These are phyloP conservation scores for Starmera amethionina DNA, from an alignment of 805 yeast species.

Conservation along the genomic window DNA sequence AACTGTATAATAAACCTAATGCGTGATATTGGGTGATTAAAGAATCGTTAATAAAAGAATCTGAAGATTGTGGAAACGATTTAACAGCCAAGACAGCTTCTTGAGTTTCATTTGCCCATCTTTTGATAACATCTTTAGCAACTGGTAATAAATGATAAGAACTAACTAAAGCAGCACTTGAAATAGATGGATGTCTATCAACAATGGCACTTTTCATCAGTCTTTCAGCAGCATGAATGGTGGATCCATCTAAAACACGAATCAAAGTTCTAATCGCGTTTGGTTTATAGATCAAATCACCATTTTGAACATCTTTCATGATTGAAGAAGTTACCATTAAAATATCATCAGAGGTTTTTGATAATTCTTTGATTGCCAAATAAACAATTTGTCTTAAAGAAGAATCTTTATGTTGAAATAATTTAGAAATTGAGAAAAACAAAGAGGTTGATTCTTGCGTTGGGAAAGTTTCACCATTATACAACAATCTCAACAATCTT, in stretches of 20 bases:
- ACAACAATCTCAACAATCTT: slow-evolving; percentile 70
- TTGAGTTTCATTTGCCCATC: slow-evolving; percentile 91
- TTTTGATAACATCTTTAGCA: slow-evolving; percentile 83
- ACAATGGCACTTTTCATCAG: slow-evolving; percentile 88
- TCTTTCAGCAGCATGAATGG: slow-evolving; percentile 90
- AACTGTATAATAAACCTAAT: slow-evolving; percentile 76
- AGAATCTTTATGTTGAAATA: slow-evolving; percentile 86
- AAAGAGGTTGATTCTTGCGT: slow-evolving; percentile 83
- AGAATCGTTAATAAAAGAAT: slow-evolving; percentile 54
- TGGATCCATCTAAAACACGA: slow-evolving; percentile 80
- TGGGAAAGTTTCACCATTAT: slow-evolving; percentile 82
- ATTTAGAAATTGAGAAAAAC: slow-evolving; percentile 87
- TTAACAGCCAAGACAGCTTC: slow-evolving; percentile 65
- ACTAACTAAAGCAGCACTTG: slow-evolving; percentile 90
- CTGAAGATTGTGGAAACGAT: slow-evolving; percentile 29
- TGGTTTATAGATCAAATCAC: slow-evolving; percentile 79
- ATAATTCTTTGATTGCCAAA: slow-evolving; percentile 85
- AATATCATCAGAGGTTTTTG: slow-evolving; percentile 78
- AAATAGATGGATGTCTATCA: slow-evolving; percentile 75
- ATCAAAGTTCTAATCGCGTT: slow-evolving; percentile 90
- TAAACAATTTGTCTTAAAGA: slow-evolving; percentile 89
- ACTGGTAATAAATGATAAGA: slow-evolving; percentile 85
- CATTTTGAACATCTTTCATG: slow-evolving; percentile 94
- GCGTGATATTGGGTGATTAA: slow-evolving; percentile 94
- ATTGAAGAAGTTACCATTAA: slow-evolving; percentile 97